Conservation (phyloP, 306 rosid genomes). For the Prosopis cineraria region DNA sequence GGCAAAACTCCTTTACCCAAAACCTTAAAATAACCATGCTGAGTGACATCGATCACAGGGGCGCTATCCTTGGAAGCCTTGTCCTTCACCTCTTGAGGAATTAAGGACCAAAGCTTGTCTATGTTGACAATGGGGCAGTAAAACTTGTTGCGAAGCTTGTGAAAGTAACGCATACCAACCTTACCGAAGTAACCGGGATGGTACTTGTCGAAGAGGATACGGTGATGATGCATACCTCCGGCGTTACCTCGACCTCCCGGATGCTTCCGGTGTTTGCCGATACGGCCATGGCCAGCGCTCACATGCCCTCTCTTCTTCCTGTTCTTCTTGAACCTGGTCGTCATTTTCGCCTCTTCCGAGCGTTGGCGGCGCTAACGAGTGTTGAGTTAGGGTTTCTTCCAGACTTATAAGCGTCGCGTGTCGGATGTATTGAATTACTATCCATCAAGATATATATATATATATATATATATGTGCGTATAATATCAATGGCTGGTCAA, state of each 20-base stretch:
- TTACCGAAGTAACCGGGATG: slow-evolving; percentile 81
- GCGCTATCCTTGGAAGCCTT: slow-evolving; percentile 56
- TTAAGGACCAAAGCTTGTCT: slow-evolving; percentile 77
- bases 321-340: slow-evolving; percentile 79
- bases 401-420: neutral
- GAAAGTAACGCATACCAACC: slow-evolving; percentile 82
- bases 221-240: slow-evolving; percentile 86
- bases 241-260: slow-evolving; percentile 86
- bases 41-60: slow-evolving; percentile 68
- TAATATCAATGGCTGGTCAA: too few species aligned
- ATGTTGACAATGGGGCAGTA: slow-evolving; percentile 67
- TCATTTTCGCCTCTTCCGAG: slow-evolving; percentile 43
- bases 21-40: slow-evolving; percentile 73
- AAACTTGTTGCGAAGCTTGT: slow-evolving; percentile 75
- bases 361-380: slow-evolving; percentile 18
- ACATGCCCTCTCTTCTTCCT: slow-evolving; percentile 88
- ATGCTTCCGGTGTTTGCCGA: slow-evolving; percentile 78
- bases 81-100: slow-evolving; percentile 65
- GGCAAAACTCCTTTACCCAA: slow-evolving; percentile 77
- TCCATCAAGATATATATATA: too few species aligned
- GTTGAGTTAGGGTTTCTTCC: slow-evolving; percentile 41
- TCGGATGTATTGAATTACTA: too few species aligned
- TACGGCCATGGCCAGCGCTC: slow-evolving; percentile 81
- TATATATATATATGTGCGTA: too few species aligned
- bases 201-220: slow-evolving; percentile 85